Conservation (phyloP, 768 basidiomycete genomes). For the Pleurotus eryngii region DNA sequence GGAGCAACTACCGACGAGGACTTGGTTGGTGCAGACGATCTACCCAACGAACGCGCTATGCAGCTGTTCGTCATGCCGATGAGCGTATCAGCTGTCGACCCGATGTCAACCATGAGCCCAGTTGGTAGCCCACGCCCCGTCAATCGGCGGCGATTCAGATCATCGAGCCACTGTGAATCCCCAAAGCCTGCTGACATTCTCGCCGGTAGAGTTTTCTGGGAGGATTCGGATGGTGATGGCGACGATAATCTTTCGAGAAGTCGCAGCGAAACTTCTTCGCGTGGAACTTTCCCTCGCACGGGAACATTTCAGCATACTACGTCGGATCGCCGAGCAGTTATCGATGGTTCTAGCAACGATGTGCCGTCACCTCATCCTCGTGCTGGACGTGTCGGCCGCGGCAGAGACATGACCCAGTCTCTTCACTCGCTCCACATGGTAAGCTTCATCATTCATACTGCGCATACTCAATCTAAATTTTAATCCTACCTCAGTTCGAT, state of each 20-base stretch:
- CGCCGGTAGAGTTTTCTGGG: slow-evolving; percentile 57
- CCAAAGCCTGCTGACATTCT: slow-evolving; percentile 70
- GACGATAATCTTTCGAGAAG: slow-evolving; percentile 25
- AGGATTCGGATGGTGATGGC: slow-evolving; percentile 37
- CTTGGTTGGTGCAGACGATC: slow-evolving; percentile 69
- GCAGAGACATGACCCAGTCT: slow-evolving; percentile 5
- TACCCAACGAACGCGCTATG: slow-evolving; percentile 77
- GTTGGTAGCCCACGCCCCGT: slow-evolving; percentile 42
- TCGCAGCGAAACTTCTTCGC: slow-evolving; percentile 22
- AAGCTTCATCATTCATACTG: slow-evolving; percentile 24
- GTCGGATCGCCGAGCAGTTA: slow-evolving; percentile 37
- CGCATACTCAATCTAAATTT: slow-evolving; percentile 27
- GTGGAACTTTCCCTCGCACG: slow-evolving; percentile 29
- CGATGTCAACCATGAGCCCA: slow-evolving; percentile 70
- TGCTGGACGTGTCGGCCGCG: slow-evolving; percentile 4
- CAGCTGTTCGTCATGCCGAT: slow-evolving; percentile 64
- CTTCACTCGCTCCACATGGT: slow-evolving; percentile 21
- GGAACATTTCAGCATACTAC: slow-evolving; percentile 37
- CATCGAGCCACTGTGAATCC: slow-evolving; percentile 28
- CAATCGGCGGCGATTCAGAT: slow-evolving; percentile 27
- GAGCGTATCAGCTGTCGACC: slow-evolving; percentile 65
- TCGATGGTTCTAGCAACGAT: slow-evolving; percentile 40
- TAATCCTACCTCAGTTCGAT: slow-evolving; percentile 9
- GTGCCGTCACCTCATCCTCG: slow-evolving; percentile 51
- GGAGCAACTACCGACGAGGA: slow-evolving; percentile 85